A percentile compares a stretch with the other conserved stretches of the same genome.
These are phyloP conservation scores for Umbelopsis vinacea DNA, from an alignment of 192 early-diverging fungal species.

Conservation along the genomic window DNA sequence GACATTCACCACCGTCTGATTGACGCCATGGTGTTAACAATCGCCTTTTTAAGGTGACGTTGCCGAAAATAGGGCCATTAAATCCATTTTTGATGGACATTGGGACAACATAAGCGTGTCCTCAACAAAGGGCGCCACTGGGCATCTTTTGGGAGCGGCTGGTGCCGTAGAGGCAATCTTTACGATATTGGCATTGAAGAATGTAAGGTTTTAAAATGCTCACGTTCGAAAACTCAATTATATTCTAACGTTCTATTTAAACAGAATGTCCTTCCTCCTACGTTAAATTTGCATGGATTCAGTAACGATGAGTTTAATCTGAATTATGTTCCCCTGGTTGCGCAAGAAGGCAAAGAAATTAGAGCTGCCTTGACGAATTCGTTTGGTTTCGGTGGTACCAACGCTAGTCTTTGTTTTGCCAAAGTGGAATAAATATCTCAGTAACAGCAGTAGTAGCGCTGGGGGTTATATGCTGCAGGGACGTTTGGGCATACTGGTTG, in stretches of 20 bases:
- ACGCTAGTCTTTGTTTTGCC: slow-evolving; percentile 71
- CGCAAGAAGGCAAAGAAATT: slow-evolving; percentile 64
- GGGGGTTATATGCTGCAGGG: too few relatives aligned
- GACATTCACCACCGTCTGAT: too few relatives aligned
- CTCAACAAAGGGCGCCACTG: slow-evolving; percentile 90
- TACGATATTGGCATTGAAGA: slow-evolving; percentile 75
- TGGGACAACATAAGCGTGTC: slow-evolving; percentile 69
- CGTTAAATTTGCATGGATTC: slow-evolving; percentile 73
- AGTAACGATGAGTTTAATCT: slow-evolving; percentile 74
- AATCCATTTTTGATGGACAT: slow-evolving; percentile 67
- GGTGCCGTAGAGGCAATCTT: slow-evolving; percentile 94
- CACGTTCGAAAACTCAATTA: not conserved
- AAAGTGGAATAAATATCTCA: slow-evolving; percentile 39
- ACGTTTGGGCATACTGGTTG: too few relatives aligned
- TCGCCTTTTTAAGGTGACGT: slow-evolving; percentile 64
- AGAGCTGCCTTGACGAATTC: slow-evolving; percentile 81
- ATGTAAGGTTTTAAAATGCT: slow-evolving; percentile 44
- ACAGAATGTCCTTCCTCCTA: slow-evolving; percentile 79
- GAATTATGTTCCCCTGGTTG: slow-evolving; percentile 78
- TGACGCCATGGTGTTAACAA: too few relatives aligned
- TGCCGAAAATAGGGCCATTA: slow-evolving; percentile 87
- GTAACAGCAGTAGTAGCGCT: not conserved
- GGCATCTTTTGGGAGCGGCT: slow-evolving; percentile 95
- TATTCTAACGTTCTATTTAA: not conserved
- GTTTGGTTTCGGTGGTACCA: slow-evolving; percentile 93